Conservation (phyloP, 2,329 filamentous ascomycete genomes). For the Botrytis tulipae region DNA sequence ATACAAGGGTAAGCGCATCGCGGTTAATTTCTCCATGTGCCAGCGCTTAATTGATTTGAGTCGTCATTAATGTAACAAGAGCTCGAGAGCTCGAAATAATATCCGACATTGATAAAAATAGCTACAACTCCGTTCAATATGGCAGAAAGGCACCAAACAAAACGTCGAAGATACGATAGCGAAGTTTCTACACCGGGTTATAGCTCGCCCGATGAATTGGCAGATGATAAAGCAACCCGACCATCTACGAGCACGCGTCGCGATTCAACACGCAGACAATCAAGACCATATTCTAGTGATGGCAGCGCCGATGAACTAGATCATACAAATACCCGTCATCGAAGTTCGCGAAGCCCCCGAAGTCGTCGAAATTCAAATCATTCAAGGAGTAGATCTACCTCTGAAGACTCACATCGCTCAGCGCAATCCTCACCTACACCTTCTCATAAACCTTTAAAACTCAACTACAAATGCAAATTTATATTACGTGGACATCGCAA, state of each 20-base stretch:
- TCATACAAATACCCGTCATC: slow-evolving; percentile 31
- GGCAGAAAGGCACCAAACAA: slow-evolving; percentile 27
- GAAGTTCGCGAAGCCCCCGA: slow-evolving; percentile 2
- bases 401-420: slow-evolving; percentile 29
- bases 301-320: slow-evolving; percentile 35
- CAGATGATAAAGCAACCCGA: slow-evolving; percentile 38
- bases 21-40: neutral
- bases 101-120: slow-evolving; percentile 32
- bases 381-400: slow-evolving; percentile 29
- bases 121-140: slow-evolving; percentile 25
- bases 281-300: slow-evolving; percentile 32
- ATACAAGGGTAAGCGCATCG: neutral
- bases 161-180: slow-evolving; percentile 40
- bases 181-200: slow-evolving; percentile 44
- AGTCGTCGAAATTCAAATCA: slow-evolving; percentile 16
- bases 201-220: slow-evolving; percentile 47
- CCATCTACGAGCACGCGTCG: slow-evolving; percentile 35
- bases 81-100: slow-evolving; percentile 23
- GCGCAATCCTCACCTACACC: slow-evolving; percentile 32
- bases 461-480: slow-evolving; percentile 56
- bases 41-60: neutral
- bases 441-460: slow-evolving; percentile 31
- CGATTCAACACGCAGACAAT: slow-evolving; percentile 28
- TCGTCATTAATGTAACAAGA: slow-evolving; percentile 10
- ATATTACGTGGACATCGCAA: slow-evolving; percentile 74